Base-by-base conservation (phyloP, 805 yeast genomes). In the Cyberlindnera meyerae region DNA sequence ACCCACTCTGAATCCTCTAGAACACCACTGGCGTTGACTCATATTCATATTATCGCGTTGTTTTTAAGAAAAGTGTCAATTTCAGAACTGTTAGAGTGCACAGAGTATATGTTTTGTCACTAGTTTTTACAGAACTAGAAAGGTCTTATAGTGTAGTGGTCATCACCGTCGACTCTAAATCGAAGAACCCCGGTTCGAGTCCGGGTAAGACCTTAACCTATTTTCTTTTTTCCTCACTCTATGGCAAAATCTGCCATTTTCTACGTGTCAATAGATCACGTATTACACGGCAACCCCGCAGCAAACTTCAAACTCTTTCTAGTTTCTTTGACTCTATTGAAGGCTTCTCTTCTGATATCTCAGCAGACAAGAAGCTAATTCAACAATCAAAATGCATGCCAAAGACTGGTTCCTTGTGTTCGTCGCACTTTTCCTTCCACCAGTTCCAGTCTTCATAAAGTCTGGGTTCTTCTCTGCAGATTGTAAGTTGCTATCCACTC, bases 361-460 rank as follows among this genome's bases (percentile, higher is more conserved):
- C n/a, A n/a, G n/a, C n/a, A n/a, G 27, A 11, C 27, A 24, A 24
- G 11, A 27, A 27, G 29, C 18, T 6, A 24, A n/a, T 11, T 11
- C 11, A 18, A 24, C 18, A 3, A 4, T 5, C 16, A 38, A 17
- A 11, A 60, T 60, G 65, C 65, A 60, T 47, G 58, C 63, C 8
- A 55, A 55, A 44, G 81, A 75, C 59, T 74, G 87, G 86, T 65
- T 81, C 40, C 55, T 79, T 42, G 87, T 82, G 3, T 67, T 81
- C 33, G 52, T 82, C 36, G 85, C 86, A 2, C 67, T 82, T 39
- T 75, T 82, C 54, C 51, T 81, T 8, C 90, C 90, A 9, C 87
- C 87, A 7, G 62, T 82, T 26, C 82, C 88, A 8, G 89, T 82
- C 17, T 69, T 77, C 33, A 54, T 80, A 44, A 82, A 82, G 58